phyloP scores from a whole-genome alignment of 352 stramenopile species.

The Phytopythium delawarense region DNA sequence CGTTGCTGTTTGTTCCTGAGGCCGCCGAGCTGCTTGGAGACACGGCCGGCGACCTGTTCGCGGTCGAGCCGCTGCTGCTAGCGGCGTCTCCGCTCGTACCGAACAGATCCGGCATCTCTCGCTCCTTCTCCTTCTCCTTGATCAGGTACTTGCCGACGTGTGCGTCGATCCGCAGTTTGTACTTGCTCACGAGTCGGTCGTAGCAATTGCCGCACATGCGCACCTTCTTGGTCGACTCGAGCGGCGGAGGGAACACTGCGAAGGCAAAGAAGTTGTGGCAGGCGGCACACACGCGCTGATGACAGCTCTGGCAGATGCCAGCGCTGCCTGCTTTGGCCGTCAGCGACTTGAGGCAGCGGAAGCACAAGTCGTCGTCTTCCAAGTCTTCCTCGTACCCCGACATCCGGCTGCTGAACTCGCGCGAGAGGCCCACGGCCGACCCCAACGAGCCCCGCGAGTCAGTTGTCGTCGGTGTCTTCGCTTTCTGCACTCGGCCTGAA shows the following conservation, averaged over 20 bases:
- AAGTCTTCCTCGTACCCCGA: conserved; percentile 33
- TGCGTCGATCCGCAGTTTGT: conserved; percentile 61
- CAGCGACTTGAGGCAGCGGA: conserved; percentile 52
- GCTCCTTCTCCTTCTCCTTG: conserved; percentile 38
- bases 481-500: background rate
- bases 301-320: conserved; percentile 47
- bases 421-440: background rate
- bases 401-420: conserved; percentile 7
- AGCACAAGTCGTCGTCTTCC: conserved; percentile 54
- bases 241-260: conserved; percentile 58
- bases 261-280: conserved; percentile 67
- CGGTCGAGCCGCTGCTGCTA: conserved; percentile 7
- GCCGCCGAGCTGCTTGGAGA: background rate
- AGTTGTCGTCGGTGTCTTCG: background rate
- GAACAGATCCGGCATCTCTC: conserved; percentile 21
- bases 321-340: conserved; percentile 10
- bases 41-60: background rate
- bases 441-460: background rate
- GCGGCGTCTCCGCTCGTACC: conserved; percentile 2
- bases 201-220: conserved; percentile 71
- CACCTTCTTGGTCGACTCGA: conserved; percentile 56
- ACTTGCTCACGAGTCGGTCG: conserved; percentile 50
- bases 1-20: conserved; percentile 15
- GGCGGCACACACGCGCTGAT: conserved; percentile 55
- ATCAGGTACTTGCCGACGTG: conserved; percentile 72